Conservation (phyloP, 805 yeast species). For the Candida vaughaniae region DNA sequence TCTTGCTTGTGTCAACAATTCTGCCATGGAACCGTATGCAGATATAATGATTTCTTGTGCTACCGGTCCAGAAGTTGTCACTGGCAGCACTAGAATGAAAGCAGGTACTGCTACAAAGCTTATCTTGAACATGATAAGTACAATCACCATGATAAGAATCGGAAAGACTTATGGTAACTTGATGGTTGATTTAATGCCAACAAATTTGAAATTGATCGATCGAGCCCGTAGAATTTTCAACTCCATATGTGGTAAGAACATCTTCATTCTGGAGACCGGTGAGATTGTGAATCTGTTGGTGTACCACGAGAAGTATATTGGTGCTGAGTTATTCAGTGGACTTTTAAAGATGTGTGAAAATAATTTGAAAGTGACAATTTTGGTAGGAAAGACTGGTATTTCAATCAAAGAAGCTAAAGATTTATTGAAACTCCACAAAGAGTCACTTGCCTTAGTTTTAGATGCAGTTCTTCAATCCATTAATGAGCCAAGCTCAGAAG, state of each 20-base stretch:
- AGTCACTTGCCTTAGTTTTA: no score
- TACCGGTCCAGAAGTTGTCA: no score
- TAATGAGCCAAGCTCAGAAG: no score
- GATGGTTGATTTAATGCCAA: constrained; percentile 7
- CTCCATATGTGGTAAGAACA: not conserved
- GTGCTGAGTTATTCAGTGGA: not conserved
- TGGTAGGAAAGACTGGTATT: not conserved
- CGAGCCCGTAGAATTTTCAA: constrained; percentile 4
- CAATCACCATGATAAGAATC: constrained; percentile 1
- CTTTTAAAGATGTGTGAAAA: no score
- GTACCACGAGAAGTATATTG: not conserved
- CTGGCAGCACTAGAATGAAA: no score
- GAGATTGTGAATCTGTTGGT: no score
- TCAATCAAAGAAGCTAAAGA: not conserved
- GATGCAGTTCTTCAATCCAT: no score
- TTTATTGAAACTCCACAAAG: no score
- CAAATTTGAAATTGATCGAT: constrained; percentile 2
- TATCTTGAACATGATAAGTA: no score
- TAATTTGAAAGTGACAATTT: not conserved
- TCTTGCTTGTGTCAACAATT: not conserved
- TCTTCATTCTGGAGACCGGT: not conserved
- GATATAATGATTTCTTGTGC: no score
- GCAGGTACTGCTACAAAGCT: no score
- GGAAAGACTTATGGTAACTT: constrained; percentile 5
- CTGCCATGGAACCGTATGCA: not conserved